Base-by-base conservation (phyloP, 2,329 filamentous ascomycete species). In the Daldinia sp. region DNA sequence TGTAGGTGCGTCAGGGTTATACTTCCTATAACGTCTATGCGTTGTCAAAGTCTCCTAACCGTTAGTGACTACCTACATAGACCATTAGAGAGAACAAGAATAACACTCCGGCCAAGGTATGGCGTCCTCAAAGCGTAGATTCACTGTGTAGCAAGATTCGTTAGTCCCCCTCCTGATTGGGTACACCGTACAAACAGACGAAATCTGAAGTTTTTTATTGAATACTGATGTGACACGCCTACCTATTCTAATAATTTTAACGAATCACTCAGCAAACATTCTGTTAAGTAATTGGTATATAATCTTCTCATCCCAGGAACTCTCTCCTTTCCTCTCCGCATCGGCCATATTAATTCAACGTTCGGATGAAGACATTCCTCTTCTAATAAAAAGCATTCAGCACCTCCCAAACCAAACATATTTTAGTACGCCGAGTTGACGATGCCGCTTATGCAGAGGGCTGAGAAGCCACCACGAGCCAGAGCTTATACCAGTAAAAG, bases 181-280 rank as follows among this genome's bases (percentile, higher is more conserved):
- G 43, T 34, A n/a, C 49, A 37, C 37, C 49, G 25, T 39, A 60
- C 52, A 60, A 50, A 35, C 35, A 19, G 9, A 39, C 21, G 29
- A 19, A 7, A 41, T 21, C 49, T 53, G 43, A 52, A 59, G 48
- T 52, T 58, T 49, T 39, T 52, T 56, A 61, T 37, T 23, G 15
- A 27, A 48, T 49, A 23, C 37, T 25, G 27, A 52, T 60, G 52
- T 66, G 41, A 48, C 59, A 66, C 48, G 30, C 50, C 51, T 52
- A 57, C 35, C 19, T 50, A 60, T 47, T n/a, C 13, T 45, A 10
- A 50, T 58, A 57, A 54, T 17, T 27, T 35, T 63, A 56, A 63
- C 59, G 27, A 41, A 37, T 5, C 21, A 51, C 13, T 9, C 21
- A 60, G 56, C 63, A 66, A 66, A 63, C 59, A 63, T 41, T 27